Percentiles rank a stretch among this genome's conserved stretches.
Evolutionary conservation across 768 basidiomycete genomes (phyloP).

Genomic region (Pisolithus orientalis): DNA sequence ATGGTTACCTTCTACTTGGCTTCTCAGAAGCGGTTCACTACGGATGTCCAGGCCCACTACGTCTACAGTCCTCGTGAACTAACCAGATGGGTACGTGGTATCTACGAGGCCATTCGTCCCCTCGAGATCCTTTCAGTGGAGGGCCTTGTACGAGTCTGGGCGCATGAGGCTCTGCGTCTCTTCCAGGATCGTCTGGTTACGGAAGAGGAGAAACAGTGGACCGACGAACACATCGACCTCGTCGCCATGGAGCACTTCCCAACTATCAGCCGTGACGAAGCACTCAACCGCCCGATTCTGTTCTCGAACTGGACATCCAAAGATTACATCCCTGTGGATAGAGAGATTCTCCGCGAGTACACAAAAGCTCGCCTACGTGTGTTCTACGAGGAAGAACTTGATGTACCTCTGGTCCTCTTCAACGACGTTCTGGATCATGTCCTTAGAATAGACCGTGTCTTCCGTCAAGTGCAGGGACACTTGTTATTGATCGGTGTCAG

Average conservation of each 20-base stretch:
- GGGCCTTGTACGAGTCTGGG: slow-evolving; percentile 95
- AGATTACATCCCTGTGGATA: slow-evolving; percentile 91
- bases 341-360: slow-evolving; percentile 89
- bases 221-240: slow-evolving; percentile 84
- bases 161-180: slow-evolving; percentile 92
- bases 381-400: slow-evolving; percentile 99
- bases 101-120: slow-evolving; percentile 94
- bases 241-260: slow-evolving; percentile 90
- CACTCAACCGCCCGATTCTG: slow-evolving; percentile 81
- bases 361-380: slow-evolving; percentile 94
- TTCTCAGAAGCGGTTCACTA: slow-evolving; percentile 91
- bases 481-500: slow-evolving; percentile 95
- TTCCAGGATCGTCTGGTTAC: slow-evolving; percentile 96
- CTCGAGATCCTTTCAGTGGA: slow-evolving; percentile 91
- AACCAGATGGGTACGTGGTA: slow-evolving; percentile 94
- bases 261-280: slow-evolving; percentile 81
- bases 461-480: slow-evolving; percentile 97
- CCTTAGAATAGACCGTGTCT: slow-evolving; percentile 95
- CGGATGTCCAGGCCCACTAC: slow-evolving; percentile 97
- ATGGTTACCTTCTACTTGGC: slow-evolving; percentile 96
- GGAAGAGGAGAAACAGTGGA: slow-evolving; percentile 92
- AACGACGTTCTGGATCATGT: slow-evolving; percentile 99
- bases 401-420: slow-evolving; percentile 95
- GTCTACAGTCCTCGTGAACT: slow-evolving; percentile 99
- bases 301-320: slow-evolving; percentile 99